Evolutionary conservation across 805 yeast species (phyloP), one percentile per base, ranked within the genome.

Genomic region (Trichomonascus vanleenenianus): DNA sequence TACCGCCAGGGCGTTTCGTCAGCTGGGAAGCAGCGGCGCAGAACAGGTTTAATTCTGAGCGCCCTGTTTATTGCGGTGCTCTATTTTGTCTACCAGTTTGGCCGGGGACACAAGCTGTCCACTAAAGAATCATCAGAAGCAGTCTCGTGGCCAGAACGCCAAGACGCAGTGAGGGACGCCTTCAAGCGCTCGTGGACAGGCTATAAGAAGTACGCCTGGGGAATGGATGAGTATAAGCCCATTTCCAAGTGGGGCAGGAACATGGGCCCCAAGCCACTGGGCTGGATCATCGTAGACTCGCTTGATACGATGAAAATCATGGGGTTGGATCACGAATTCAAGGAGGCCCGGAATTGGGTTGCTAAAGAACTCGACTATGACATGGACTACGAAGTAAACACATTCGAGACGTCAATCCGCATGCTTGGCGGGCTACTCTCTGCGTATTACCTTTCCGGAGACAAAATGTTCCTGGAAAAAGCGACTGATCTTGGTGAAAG

Each of bases 351-450:
- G 49, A 60, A 75, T 3, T 89, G 96, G 95, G 83, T 89, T 41
- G 71, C 74, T 40, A 66, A 79, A 46, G 86, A 78, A 42, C 69
- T 89, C 52, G 72, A 71, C 44, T 88, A 85, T 59, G 77, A 79
- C 54, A 76, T 85, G 54, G 84, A 86, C 59, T 76, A 80, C 50
- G 75, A 75, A 31, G 93, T 86, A 36, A 87, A 83, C 59, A 81
- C 87, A 4, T 89, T 89, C 64, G 97, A 88, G 61, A 87, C 96
- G n/a, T 86, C 97, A 4, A 88, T 86, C 52, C 73, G 96, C 60
- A 86, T 89, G 94, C 67, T 89, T 20, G 97, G 97, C 38, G 97
- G 97, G 0, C 69, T 89, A n/a, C 66, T 89, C 41, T 82, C 95
- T 2, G 95, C 95, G 0, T 78, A 76, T 58, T 81, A 85, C 52